These are phyloP conservation scores for Claviceps purpurea DNA, from an alignment of 2,329 filamentous ascomycete genomes.

Conservation along the genomic window DNA sequence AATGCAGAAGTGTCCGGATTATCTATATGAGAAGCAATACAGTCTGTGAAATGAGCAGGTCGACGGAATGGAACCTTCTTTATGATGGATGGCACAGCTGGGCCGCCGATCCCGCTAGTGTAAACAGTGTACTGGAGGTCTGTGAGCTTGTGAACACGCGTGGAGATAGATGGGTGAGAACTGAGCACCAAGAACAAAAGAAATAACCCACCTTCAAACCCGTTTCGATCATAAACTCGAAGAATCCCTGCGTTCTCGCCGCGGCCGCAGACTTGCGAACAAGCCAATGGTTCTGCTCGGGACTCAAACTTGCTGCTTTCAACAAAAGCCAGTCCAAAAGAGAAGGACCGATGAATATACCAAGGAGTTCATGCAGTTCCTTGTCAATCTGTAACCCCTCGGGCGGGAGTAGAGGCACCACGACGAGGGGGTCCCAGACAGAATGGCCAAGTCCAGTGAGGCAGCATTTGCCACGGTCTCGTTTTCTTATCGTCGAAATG, in stretches of 20 bases:
- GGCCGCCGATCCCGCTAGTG: not conserved
- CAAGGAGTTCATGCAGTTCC: not conserved
- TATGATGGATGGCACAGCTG: not conserved
- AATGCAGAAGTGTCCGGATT: not conserved
- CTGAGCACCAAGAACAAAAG: not conserved
- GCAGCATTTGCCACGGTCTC: slow-evolving; percentile 2
- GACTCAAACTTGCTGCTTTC: not conserved
- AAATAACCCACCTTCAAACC: not conserved
- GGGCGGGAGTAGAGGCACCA: not conserved
- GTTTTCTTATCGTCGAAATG: not conserved
- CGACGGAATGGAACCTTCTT: not conserved
- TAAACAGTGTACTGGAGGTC: not conserved
- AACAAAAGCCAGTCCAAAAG: slow-evolving; percentile 2
- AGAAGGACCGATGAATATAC: not conserved
- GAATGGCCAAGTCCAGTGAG: slow-evolving; percentile 2
- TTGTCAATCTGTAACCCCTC: not conserved
- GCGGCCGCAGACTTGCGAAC: slow-evolving; percentile 11
- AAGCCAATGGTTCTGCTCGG: slow-evolving; percentile 10
- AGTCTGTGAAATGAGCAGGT: not conserved
- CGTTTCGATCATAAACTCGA: slow-evolving; percentile 1
- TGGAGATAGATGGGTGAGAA: not conserved
- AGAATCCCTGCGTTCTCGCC: slow-evolving; percentile 8
- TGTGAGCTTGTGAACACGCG: not conserved
- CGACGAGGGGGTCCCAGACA: slow-evolving; percentile 3
- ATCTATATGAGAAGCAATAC: not conserved